Evolutionary conservation across 371 early-diverging fungal genomes (phyloP).

Genomic region (Mortierella sp.): DNA sequence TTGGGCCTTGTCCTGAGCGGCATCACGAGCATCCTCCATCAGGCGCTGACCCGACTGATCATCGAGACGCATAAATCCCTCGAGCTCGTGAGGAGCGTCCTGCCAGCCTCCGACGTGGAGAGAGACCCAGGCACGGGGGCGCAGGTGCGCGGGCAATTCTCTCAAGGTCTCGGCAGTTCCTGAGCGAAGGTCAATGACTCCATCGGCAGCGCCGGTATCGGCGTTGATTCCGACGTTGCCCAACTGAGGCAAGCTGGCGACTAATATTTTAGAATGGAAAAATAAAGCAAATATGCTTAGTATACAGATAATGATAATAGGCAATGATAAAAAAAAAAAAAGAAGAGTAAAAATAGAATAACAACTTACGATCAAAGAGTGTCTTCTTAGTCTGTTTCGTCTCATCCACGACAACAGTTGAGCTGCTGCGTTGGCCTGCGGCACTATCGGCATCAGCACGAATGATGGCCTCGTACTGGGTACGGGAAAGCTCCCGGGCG

Average conservation of each 20-base stretch:
- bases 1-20: conserved; percentile 32
- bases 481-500: conserved; percentile 11
- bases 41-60: conserved; percentile 45
- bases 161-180: conserved; percentile 22
- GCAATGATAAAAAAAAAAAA: not conserved
- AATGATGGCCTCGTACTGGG: conserved; percentile 21
- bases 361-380: conserved; percentile 39
- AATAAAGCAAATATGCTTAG: not conserved
- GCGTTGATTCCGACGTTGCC: conserved; percentile 20
- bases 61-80: conserved; percentile 44
- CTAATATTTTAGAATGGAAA: not conserved
- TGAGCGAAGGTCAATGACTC: conserved; percentile 25
- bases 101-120: conserved; percentile 52
- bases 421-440: not conserved
- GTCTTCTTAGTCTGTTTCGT: conserved; percentile 24
- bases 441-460: conserved; percentile 4
- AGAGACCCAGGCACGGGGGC: conserved; percentile 50
- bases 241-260: conserved; percentile 25
- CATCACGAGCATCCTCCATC: conserved; percentile 47
- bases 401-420: conserved; percentile 5
- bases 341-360: too few relatives aligned
- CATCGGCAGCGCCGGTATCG: conserved; percentile 25
- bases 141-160: conserved; percentile 30
- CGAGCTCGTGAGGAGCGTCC: conserved; percentile 34
- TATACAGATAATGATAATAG: too few relatives aligned